phyloP scores from a whole-genome alignment of 2,329 filamentous ascomycete genomes.

The Penicillium expansum region DNA sequence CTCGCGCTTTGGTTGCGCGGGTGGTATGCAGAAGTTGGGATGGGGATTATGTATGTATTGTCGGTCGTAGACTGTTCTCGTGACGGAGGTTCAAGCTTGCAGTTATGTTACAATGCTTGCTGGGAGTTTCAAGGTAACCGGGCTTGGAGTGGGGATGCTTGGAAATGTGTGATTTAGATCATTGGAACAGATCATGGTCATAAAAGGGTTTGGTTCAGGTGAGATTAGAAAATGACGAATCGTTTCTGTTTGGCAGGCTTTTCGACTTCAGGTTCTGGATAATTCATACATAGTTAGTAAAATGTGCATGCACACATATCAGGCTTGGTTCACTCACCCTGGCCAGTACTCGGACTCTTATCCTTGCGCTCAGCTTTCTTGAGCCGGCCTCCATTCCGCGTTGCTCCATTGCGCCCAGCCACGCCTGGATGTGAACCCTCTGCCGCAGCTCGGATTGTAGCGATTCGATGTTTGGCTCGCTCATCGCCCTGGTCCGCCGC shows the following conservation, averaged over 20 bases:
- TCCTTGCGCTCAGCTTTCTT: conserved; percentile 9
- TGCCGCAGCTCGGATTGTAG: conserved; percentile 81
- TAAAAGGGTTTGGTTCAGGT: background rate
- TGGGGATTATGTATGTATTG: conserved; percentile 5
- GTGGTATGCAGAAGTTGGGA: background rate
- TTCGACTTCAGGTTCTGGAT: conserved; percentile 6
- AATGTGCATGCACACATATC: background rate
- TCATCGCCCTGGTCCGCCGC: conserved; percentile 91
- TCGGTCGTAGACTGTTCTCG: background rate
- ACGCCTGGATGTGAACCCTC: conserved; percentile 46
- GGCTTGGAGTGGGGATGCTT: background rate
- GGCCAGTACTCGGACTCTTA: background rate
- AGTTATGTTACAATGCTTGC: background rate
- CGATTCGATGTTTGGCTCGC: conserved; percentile 79
- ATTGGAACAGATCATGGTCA: background rate
- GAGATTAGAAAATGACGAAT: conserved; percentile 24
- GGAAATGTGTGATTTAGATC: background rate
- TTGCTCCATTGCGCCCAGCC: conserved; percentile 16
- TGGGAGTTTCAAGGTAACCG: background rate
- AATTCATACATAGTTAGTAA: background rate
- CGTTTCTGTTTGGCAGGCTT: conserved; percentile 25
- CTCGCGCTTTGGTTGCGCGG: background rate
- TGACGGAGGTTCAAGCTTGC: background rate
- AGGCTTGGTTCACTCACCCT: conserved; percentile 5
- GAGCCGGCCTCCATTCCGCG: conserved; percentile 10